Percentiles rank a stretch among this genome's conserved stretches.
These are phyloP conservation scores for Nigrospora osmanthi DNA, from an alignment of 2,329 filamentous ascomycete genomes.

Conservation along the genomic window DNA sequence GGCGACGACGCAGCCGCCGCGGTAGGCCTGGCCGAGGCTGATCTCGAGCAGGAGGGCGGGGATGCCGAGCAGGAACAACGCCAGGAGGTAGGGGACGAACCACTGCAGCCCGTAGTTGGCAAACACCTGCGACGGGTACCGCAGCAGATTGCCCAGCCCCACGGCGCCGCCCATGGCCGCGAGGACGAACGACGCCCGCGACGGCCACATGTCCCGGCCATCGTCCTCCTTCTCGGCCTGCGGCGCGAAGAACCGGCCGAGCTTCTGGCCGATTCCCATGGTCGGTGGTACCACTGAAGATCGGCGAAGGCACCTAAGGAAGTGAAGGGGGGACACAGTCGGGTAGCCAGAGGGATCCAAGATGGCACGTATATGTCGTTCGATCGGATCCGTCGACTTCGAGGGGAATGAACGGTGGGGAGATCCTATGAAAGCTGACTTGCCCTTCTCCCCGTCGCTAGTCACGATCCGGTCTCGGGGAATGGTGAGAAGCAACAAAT, in stretches of 20 bases:
- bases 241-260: slow-evolving; percentile 24
- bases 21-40: slow-evolving; percentile 62
- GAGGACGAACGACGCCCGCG: slow-evolving; percentile 44
- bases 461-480: too few relatives aligned
- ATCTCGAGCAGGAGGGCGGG: slow-evolving; percentile 49
- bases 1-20: slow-evolving; percentile 45
- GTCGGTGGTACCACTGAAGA: too few relatives aligned
- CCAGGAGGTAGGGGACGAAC: slow-evolving; percentile 51
- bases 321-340: too few relatives aligned
- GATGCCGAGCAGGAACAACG: slow-evolving; percentile 47
- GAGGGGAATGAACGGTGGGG: too few relatives aligned
- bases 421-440: too few relatives aligned
- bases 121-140: slow-evolving; percentile 51
- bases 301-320: too few relatives aligned
- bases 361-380: too few relatives aligned
- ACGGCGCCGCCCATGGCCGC: slow-evolving; percentile 52
- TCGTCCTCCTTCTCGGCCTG: slow-evolving; percentile 25
- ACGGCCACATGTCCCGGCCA: slow-evolving; percentile 46
- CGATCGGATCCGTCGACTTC: too few relatives aligned
- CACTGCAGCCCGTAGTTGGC: slow-evolving; percentile 53
- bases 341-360: too few relatives aligned
- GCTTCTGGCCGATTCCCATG: slow-evolving; percentile 9
- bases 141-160: slow-evolving; percentile 49
- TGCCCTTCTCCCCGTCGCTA: too few relatives aligned
- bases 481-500: too few relatives aligned